Percentiles rank a stretch among this genome's conserved stretches.
Evolutionary conservation across 1,139 yeast species (phyloP).

Genomic region (Debaryomyces singareniensis): DNA sequence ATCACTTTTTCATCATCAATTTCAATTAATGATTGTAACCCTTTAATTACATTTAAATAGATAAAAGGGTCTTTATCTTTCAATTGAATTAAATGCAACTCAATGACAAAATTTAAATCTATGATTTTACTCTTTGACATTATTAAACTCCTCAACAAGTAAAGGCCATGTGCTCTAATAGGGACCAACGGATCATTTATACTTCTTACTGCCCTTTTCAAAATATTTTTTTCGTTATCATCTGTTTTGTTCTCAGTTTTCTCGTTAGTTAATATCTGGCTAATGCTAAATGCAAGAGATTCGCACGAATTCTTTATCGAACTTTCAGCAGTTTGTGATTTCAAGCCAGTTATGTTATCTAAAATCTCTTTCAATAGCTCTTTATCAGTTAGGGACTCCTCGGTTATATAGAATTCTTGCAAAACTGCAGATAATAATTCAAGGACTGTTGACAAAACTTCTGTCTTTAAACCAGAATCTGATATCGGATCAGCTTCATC

Average conservation of each 20-base stretch:
- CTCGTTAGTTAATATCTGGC: conserved; percentile 10
- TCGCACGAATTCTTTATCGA: not conserved
- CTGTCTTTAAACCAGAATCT: conserved; percentile 11
- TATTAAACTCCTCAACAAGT: conserved; percentile 54
- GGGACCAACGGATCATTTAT: conserved; percentile 79
- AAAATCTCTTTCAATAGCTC: not conserved
- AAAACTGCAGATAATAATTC: conserved; percentile 52
- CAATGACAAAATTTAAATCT: conserved; percentile 47
- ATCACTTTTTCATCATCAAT: conserved; percentile 35
- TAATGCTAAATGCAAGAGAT: not conserved
- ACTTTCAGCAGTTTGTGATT: not conserved
- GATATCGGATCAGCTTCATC: conserved; percentile 29
- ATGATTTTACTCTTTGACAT: conserved; percentile 45
- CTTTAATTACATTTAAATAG: conserved; percentile 77
- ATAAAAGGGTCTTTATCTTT: conserved; percentile 82
- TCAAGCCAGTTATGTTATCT: not conserved
- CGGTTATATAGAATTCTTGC: not conserved
- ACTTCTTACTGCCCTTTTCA: conserved; percentile 55
- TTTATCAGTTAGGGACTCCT: not conserved
- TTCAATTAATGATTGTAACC: conserved; percentile 55
- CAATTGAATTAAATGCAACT: conserved; percentile 58
- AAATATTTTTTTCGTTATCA: conserved; percentile 14
- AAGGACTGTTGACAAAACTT: conserved; percentile 31
- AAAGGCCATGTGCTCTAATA: conserved; percentile 79
- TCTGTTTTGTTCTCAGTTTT: conserved; percentile 17